Conservation (phyloP, 2,329 filamentous ascomycete genomes). For the Beauveria brongniartii region DNA sequence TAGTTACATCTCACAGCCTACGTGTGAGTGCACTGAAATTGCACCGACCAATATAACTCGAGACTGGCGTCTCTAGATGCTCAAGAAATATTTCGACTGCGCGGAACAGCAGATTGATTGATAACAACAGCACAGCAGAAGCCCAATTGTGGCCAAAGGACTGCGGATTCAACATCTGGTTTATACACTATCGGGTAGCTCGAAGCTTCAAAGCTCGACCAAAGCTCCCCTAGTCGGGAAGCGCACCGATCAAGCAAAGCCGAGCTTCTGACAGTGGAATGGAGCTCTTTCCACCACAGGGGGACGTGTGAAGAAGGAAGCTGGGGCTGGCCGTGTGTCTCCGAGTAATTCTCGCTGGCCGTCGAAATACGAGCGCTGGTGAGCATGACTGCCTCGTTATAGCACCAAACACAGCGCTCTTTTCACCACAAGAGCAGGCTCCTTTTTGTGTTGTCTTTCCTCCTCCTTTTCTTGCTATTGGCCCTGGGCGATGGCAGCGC, state of each 20-base stretch:
- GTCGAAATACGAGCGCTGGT: neutral
- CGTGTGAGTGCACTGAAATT: too few species aligned
- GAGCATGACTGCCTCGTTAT: neutral
- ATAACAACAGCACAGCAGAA: neutral
- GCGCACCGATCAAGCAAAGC: neutral
- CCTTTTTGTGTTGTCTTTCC: neutral
- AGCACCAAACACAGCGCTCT: neutral
- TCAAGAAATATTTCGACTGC: too few species aligned
- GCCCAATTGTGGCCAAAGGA: neutral
- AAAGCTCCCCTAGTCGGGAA: neutral
- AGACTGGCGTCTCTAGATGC: too few species aligned
- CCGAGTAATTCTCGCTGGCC: neutral
- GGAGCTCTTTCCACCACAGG: neutral
- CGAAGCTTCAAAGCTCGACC: neutral
- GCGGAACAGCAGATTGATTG: neutral
- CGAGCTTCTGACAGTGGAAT: neutral
- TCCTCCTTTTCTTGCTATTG: neutral
- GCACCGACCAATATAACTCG: neutral
- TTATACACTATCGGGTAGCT: neutral
- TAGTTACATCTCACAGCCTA: too few species aligned
- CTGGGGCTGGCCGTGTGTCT: neutral
- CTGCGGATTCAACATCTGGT: neutral
- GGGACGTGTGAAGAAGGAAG: neutral
- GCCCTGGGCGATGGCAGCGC: neutral
- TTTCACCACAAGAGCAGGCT: neutral